Evolutionary conservation across 345 rosid species (phyloP), one percentile per base, ranked within the genome.

Genomic region (Iberis pinnata): DNA sequence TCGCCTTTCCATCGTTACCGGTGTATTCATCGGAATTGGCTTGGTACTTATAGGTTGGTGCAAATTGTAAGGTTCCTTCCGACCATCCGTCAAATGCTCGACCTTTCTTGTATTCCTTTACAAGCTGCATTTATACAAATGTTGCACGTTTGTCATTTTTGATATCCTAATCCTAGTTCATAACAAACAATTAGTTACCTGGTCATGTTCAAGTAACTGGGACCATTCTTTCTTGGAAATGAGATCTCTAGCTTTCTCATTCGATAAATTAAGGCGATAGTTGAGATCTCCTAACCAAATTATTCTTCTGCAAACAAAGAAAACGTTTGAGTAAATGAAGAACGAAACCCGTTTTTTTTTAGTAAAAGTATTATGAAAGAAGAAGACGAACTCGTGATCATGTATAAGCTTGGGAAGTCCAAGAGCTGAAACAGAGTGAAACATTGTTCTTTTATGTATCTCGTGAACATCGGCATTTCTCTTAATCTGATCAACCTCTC

Each of bases 201-300:
- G 98, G 57, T 90, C 98, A 49, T 58, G 64, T 75, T 84, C 95
- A 16, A 58, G 47, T 65, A 90, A 75, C 54, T 74, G 44, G 22
- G 84, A 75, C 92, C 94, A 90, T 58, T 82, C 73, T 74, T 63
- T 75, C 69, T 47, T 75, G 37, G 82, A 72, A 43, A 90, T 79
- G 37, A 84, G 70, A 40, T 84, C 88, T 47, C 68, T 70, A 22
- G 80, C 72, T 71, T 73, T 74, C 50, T 87, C 87, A 53, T 88
- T 84, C 1, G 92, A 70, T 72, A 79, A 49, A 68, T 80, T 87
- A 63, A 90, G 76, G 12, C 98, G 80, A 62, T 87, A 90, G 67
- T 90, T 90, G 60, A 90, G 74, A 73, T 90, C 98, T 15, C 98
- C 98, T 48, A 90, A 64, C 98, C 96, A 92, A 27, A 92, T 74